Base-by-base conservation (phyloP, 305 asterid species). In the Solanum hybrid region DNA sequence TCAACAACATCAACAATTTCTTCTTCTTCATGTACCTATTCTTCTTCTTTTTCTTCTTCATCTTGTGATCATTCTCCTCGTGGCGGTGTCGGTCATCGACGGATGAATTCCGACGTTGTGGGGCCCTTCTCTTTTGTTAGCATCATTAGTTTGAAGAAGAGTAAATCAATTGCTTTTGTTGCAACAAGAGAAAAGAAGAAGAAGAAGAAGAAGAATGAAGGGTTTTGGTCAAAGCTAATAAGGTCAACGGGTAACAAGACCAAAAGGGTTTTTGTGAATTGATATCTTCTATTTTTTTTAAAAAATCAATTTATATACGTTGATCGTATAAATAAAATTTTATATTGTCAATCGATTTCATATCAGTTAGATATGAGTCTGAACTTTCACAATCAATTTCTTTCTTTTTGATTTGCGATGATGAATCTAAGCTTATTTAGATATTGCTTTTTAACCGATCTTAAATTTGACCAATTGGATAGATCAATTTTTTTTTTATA, bases 171-270 rank as follows among this genome's bases (percentile, higher is more conserved):
- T 11, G 77, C 77, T 71, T 71, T 71, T 26, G 38, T 71, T 26
- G 34, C 17, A 26, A 12, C 31, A 69, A 69, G 32, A 29, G 20
- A 26, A 26, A 26, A 66, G 60, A 42, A 51, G 66, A 51, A 51
- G 66, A 51, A 51, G 64, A 46, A 14, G 76, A 71, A 71, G 76
- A 69, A 24, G 31, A 69, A 69, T 26, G 77, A 71, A 12, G 89
- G 89, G 38, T 78, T 88, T 17, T 88, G 86, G 89, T 76, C 86
- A 66, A 88, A 88, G 60, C 27, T 88, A n/a, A 22, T 88, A 10
- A 35, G 40, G 60, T 88, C 89, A 6, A 88, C 86, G 24, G 29
- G 89, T 40, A 88, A 88, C 24, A 88, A 56, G 20, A 31, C 86
- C 36, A 76, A 35, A 38, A 78, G 86, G 51, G 79, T 88, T 29